Evolutionary conservation across 2,329 filamentous ascomycete species (phyloP), one percentile per base, ranked within the genome.

Genomic region (Canariomyces notabilis): DNA sequence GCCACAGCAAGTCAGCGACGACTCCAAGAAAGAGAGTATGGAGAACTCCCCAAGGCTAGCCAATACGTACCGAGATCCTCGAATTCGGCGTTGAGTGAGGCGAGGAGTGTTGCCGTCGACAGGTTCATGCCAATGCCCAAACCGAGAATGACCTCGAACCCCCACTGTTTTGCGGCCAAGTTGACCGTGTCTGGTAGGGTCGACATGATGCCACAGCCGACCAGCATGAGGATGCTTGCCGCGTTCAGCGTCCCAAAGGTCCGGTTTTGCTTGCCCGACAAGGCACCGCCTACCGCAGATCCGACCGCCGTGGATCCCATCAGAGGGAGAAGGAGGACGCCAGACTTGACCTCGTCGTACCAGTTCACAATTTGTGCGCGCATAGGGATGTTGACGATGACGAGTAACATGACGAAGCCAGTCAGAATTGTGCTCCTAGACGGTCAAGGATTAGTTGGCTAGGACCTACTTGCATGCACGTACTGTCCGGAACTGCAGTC

Each of bases 311-410:
- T 51, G 26, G 51, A 48, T 6, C 48, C 56, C 55, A 59, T 56
- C 42, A 55, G 48, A 14, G 56, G 56, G 11, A 58, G 54, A 6
- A 59, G 47, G 14, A 57, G 42, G 15, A 52, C 46, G 8, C 56
- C 56, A 21, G 56, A 46, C 38, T 53, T 56, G n/a, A 57, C 53
- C 15, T 52, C 50, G 6, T 49, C 48, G 42, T 57, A 54, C 6
- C 53, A 26, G 34, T 59, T 56, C 19, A 55, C 55, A 18, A 59
- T 55, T 39, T 59, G 51, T 9, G 55, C 46, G 14, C 56, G 51
- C 14, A 59, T 46, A 11, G 55, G 55, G n/a, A 59, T 46, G 31
- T 57, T 56, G 44, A 59, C 48, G 16, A 59, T 49, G 22, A 42
- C 42, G 5, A 57, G 37, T 5, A 55, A 42, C 26, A 59, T 46